These are phyloP conservation scores for Botrytis pseudocinerea DNA, from an alignment of 2,329 filamentous ascomycete genomes.

Conservation along the genomic window DNA sequence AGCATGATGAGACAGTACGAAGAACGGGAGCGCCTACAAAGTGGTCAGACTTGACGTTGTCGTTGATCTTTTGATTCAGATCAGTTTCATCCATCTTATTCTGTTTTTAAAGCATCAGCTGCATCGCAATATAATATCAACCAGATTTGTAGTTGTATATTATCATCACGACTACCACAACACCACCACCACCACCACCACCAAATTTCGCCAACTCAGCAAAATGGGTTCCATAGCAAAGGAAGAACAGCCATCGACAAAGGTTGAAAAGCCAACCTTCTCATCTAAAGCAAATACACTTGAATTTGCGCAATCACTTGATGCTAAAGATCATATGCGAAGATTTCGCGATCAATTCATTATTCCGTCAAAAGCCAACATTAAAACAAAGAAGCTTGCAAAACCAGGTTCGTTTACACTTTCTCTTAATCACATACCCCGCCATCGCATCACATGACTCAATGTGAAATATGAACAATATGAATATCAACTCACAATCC, in stretches of 20 bases:
- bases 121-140: neutral
- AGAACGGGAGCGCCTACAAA: slow-evolving; percentile 16
- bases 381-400: slow-evolving; percentile 59
- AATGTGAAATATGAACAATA: too few relatives aligned
- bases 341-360: slow-evolving; percentile 70
- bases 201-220: slow-evolving; percentile 1
- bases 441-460: slow-evolving; percentile 11
- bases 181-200: slow-evolving; percentile 22
- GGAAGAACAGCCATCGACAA: slow-evolving; percentile 25
- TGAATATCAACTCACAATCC: neutral
- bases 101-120: neutral
- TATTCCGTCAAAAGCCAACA: slow-evolving; percentile 71
- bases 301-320: slow-evolving; percentile 56
- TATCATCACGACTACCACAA: neutral
- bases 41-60: neutral
- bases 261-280: slow-evolving; percentile 45
- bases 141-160: neutral
- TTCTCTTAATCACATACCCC: slow-evolving; percentile 28
- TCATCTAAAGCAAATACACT: slow-evolving; percentile 47
- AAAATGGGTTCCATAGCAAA: slow-evolving; percentile 37
- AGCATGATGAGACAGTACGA: neutral
- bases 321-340: slow-evolving; percentile 60
- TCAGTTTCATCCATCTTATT: neutral
- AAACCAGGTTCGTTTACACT: slow-evolving; percentile 20
- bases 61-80: neutral